A percentile compares a stretch with the other conserved stretches of the same genome.
Evolutionary conservation across 306 rosid species (phyloP).

Genomic region (Trichosanthes cucumerina): DNA sequence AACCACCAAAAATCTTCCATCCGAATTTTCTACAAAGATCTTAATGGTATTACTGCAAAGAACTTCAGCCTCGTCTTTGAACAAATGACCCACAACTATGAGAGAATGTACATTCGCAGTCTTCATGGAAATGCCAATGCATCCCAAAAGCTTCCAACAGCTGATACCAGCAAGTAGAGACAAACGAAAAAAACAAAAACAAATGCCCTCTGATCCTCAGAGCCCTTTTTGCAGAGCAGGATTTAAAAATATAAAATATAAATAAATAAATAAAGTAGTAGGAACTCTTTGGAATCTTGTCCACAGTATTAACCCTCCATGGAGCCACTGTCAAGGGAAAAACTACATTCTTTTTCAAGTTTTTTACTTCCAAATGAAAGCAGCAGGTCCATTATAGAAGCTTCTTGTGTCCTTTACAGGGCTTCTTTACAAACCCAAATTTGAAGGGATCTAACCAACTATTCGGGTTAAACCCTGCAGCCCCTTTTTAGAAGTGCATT

Average conservation of each 20-base stretch:
- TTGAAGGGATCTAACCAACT: neutral
- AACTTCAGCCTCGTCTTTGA: neutral
- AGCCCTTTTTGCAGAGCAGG: neutral
- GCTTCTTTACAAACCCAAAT: neutral
- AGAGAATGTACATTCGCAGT: neutral
- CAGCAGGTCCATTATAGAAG: neutral
- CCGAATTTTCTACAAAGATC: neutral
- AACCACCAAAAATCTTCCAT: neutral
- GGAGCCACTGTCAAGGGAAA: neutral
- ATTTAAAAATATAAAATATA: neutral
- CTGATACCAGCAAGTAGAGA: neutral
- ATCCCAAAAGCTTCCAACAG: constrained; percentile 5
- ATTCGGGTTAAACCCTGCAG: neutral
- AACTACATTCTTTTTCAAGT: neutral
- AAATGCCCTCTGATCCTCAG: neutral
- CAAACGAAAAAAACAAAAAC: neutral
- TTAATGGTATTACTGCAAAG: neutral
- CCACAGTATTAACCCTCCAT: neutral
- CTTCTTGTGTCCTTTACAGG: neutral
- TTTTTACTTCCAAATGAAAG: neutral
- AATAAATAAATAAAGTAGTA: neutral
- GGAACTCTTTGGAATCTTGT: neutral
- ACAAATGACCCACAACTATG: neutral
- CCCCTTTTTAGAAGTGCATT: neutral
- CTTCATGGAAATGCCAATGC: neutral